phyloP scores from a whole-genome alignment of 2,329 filamentous ascomycete species.

The Diplocarpon rosae region DNA sequence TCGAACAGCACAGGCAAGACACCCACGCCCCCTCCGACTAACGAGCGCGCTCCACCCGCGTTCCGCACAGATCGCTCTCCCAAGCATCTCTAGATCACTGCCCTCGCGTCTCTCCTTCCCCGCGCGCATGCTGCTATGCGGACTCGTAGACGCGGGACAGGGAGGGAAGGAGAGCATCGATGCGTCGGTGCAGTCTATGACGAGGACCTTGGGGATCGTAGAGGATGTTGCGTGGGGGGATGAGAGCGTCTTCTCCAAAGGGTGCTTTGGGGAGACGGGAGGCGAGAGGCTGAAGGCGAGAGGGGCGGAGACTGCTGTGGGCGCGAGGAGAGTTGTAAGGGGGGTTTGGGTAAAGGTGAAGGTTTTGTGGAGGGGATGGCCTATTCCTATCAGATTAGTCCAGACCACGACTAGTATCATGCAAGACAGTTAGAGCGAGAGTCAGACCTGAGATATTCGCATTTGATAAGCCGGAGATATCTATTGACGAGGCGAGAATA shows the following conservation, averaged over 20 bases:
- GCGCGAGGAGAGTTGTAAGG: constrained; percentile 41
- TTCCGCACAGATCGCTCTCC: constrained; percentile 62
- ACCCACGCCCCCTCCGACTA: constrained; percentile 55
- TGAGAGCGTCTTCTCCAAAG: constrained; percentile 11
- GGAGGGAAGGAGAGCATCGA: constrained; percentile 6
- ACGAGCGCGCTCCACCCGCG: constrained; percentile 65
- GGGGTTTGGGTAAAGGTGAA: constrained; percentile 51
- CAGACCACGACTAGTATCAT: constrained; percentile 35
- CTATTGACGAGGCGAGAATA: constrained; percentile 47
- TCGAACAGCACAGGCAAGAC: constrained; percentile 61
- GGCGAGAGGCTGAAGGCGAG: constrained; percentile 22
- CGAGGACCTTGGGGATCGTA: constrained; percentile 36
- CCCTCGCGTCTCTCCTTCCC: constrained; percentile 25
- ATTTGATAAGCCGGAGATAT: constrained; percentile 32
- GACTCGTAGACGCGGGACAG: not conserved
- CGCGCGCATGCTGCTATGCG: not conserved
- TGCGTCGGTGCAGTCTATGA: constrained; percentile 46
- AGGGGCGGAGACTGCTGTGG: constrained; percentile 11
- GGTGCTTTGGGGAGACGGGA: constrained; percentile 16
- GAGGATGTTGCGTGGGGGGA: constrained; percentile 27
- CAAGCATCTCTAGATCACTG: constrained; percentile 59
- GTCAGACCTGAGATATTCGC: too few relatives aligned
- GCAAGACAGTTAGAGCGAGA: constrained; percentile 25
- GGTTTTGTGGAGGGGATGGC: constrained; percentile 52
- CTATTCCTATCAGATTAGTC: constrained; percentile 26